Evolutionary conservation across 2,329 filamentous ascomycete species (phyloP).

Genomic region (Cladosporium sp.): DNA sequence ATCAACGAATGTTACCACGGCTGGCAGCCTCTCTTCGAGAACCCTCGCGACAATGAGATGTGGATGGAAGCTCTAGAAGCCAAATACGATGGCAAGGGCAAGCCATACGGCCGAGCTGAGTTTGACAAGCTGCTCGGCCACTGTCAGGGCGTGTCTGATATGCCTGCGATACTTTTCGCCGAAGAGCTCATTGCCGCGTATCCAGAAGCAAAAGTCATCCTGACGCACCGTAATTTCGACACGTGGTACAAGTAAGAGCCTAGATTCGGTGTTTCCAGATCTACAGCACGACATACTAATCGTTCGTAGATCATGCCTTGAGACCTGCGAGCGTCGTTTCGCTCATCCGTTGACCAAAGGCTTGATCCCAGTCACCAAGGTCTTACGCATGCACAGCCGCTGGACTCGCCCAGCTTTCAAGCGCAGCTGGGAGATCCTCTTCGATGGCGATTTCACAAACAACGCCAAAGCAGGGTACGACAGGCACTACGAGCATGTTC

Average conservation of each 20-base stretch:
- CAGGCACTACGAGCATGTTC: too few species aligned
- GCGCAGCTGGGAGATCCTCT: slow-evolving; percentile 12
- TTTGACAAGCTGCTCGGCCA: slow-evolving; percentile 66
- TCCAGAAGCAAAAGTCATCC: slow-evolving; percentile 28
- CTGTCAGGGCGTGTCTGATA: slow-evolving; percentile 42
- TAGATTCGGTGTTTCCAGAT: background rate
- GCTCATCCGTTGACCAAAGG: slow-evolving; percentile 10
- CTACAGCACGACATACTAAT: background rate
- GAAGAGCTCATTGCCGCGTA: slow-evolving; percentile 26
- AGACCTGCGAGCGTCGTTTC: slow-evolving; percentile 15
- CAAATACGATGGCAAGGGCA: slow-evolving; percentile 22
- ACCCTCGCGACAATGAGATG: slow-evolving; percentile 25
- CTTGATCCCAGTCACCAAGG: slow-evolving; percentile 7
- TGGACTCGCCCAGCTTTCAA: slow-evolving; percentile 11
- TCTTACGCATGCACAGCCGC: slow-evolving; percentile 2
- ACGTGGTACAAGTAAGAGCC: slow-evolving; percentile 26
- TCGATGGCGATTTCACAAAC: slow-evolving; percentile 15
- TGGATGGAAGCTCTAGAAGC: slow-evolving; percentile 28
- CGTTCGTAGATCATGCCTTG: slow-evolving; percentile 1
- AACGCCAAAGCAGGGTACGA: slow-evolving; percentile 1
- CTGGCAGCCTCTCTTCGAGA: slow-evolving; percentile 45
- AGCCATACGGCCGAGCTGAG: slow-evolving; percentile 16
- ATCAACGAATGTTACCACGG: slow-evolving; percentile 68
- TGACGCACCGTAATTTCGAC: slow-evolving; percentile 58
- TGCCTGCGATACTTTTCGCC: slow-evolving; percentile 23